Evolutionary conservation across 1,284 basidiomycete genomes (phyloP).

Genomic region (Puccinia coronata): DNA sequence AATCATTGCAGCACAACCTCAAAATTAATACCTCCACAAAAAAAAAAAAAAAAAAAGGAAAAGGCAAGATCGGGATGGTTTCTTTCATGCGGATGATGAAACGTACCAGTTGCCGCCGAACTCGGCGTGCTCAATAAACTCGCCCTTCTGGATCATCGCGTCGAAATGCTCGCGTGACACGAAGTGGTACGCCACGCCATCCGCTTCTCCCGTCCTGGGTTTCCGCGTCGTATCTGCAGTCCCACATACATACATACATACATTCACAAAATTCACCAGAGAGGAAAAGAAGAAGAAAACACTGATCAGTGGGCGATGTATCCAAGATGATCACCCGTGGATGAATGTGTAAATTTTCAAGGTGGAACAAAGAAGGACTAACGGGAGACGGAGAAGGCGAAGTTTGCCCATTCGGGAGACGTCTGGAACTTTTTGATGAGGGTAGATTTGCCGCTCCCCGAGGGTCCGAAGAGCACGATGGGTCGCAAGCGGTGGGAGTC

Average conservation of each 20-base stretch:
- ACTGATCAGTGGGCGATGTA: too few species aligned
- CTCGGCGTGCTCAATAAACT: conserved; percentile 68
- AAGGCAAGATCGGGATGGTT: conserved; percentile 48
- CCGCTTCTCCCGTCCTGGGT: conserved; percentile 77
- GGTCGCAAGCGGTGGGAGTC: conserved; percentile 59
- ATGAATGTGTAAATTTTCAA: conserved; percentile 21
- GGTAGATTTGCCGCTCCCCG: conserved; percentile 92
- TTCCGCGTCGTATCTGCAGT: conserved; percentile 81
- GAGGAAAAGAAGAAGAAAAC: too few species aligned
- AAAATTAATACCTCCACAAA: neutral
- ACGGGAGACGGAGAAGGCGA: conserved; percentile 95
- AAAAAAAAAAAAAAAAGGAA: neutral
- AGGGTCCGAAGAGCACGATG: conserved; percentile 77
- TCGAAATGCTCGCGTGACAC: conserved; percentile 63
- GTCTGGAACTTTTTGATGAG: conserved; percentile 80
- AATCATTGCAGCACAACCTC: too few species aligned
- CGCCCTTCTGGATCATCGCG: conserved; percentile 62
- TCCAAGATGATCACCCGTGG: too few species aligned
- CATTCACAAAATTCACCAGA: too few species aligned
- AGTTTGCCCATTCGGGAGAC: conserved; percentile 71
- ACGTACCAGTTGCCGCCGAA: conserved; percentile 82
- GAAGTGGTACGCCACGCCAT: conserved; percentile 70
- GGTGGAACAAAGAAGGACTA: conserved; percentile 57
- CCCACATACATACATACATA: too few species aligned
- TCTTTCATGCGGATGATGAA: too few species aligned